Base-by-base conservation (phyloP, 768 basidiomycete genomes). In the Hericium coralloides region DNA sequence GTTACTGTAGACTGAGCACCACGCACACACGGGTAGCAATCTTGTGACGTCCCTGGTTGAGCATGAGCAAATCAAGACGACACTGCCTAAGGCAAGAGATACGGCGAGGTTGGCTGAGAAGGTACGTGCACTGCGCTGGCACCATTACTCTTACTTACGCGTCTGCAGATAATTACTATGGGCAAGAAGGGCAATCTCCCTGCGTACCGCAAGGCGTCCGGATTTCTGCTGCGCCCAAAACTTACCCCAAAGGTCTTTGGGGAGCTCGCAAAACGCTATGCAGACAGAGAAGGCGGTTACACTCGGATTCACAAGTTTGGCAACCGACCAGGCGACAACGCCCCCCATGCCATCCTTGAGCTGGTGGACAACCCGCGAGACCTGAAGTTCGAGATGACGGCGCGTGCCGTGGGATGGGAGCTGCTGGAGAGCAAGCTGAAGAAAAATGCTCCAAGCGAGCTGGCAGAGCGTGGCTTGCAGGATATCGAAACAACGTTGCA, bases 41-140 rank as follows among this genome's bases (percentile, higher is more conserved):
- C 75, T 99, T 53, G 95, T 99, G 60, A 90, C 93, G 23, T 94
- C 93, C 4, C 79, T 98, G 37, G 80, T 99, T 56, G 84, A 98
- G 67, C 93, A 98, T 72, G 92, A 97, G 66, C 89, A 92, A 67
- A 92, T 99, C 68, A 87, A 89, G 70, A 98, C 97, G 6, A 99
- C 97, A 0, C 73, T 98, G 15, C 87, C 95, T 36, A 98, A 98
- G 71, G 97, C 97, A 2, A 87, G 89, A 68, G 94, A 97, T 64
- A 75, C 94, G 4, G 92, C 92, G 14, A 79, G 92, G 63, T 74
- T 98, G 53, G 95, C 94, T 15, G 95, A 99, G 67, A 95, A 95
- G 84, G 94, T 87, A 57, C 20, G 64, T 17, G 37, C 14, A n/a
- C 18, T n/a, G 5, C 25, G 9, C 23, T 26, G 23, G 26, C 36